phyloP scores from a whole-genome alignment of 345 rosid genomes.

The Mercurialis annua region DNA sequence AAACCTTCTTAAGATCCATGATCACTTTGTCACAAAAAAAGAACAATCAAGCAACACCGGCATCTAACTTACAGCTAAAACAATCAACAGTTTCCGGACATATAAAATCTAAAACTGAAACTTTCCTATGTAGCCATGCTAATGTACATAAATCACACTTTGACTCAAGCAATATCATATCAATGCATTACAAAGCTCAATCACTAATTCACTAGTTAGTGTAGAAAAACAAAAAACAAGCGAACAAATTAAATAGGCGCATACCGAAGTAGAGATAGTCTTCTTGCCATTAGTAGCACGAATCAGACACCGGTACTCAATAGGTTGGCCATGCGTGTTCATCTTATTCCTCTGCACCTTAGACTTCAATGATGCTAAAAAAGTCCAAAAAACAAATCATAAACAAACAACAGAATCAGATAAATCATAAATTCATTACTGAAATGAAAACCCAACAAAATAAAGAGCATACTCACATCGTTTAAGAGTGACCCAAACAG shows the following conservation, averaged over 20 bases:
- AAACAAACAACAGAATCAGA: not conserved
- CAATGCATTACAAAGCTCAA: not conserved
- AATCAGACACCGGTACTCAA: slow-evolving; percentile 82
- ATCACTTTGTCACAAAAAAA: not conserved
- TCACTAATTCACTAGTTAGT: no score
- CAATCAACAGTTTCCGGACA: no score
- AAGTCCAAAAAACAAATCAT: slow-evolving; percentile 9
- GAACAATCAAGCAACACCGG: slow-evolving; percentile 4
- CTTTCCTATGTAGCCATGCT: not conserved
- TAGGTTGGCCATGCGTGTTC: slow-evolving; percentile 47
- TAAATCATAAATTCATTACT: not conserved
- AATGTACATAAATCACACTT: not conserved
- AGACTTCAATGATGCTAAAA: slow-evolving; percentile 73
- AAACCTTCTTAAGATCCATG: no score
- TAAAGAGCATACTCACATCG: slow-evolving; percentile 47
- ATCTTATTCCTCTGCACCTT: slow-evolving; percentile 73
- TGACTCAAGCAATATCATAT: not conserved
- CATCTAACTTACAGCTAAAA: not conserved
- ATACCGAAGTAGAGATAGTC: slow-evolving; percentile 80
- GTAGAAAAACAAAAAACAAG: not conserved
- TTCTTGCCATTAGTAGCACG: slow-evolving; percentile 88
- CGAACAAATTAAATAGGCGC: slow-evolving; percentile 3
- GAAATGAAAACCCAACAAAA: not conserved
- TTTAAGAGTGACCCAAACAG: slow-evolving; percentile 94
- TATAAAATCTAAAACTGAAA: not conserved